A percentile compares a stretch with the other conserved stretches of the same genome.
phyloP scores from a whole-genome alignment of 176 grass and related monocot species.

The Eleusine indica region DNA sequence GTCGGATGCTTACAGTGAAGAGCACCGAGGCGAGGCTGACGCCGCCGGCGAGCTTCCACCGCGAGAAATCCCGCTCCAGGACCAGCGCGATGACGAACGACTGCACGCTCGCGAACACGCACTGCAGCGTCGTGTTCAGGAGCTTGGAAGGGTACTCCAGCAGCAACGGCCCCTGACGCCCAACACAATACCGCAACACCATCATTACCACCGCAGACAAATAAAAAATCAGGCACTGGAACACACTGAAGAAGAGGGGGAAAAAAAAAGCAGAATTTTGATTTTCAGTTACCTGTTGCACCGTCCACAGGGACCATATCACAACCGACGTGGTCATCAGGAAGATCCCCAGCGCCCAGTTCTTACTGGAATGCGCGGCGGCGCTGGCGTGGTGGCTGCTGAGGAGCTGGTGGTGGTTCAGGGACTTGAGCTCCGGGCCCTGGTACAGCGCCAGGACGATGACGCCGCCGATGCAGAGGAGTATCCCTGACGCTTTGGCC shows the following conservation, averaged over 20 bases:
- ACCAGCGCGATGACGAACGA: constrained; percentile 53
- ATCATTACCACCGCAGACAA: not conserved
- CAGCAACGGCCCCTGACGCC: constrained; percentile 52
- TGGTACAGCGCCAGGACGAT: constrained; percentile 68
- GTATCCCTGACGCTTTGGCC: constrained; percentile 48
- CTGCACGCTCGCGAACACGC: constrained; percentile 61
- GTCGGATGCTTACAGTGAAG: constrained; percentile 49
- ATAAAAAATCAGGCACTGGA: not conserved
- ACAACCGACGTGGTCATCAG: constrained; percentile 54
- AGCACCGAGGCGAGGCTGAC: constrained; percentile 52
- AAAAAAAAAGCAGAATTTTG: not conserved
- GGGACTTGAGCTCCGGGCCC: constrained; percentile 59
- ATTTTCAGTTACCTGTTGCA: constrained; percentile 48
- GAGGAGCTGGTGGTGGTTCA: constrained; percentile 58
- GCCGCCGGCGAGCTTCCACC: constrained; percentile 61
- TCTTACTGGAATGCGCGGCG: constrained; percentile 10
- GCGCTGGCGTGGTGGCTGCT: not conserved
- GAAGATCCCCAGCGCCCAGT: constrained; percentile 68
- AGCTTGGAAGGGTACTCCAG: constrained; percentile 71
- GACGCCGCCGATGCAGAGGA: constrained; percentile 67
- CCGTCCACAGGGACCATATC: constrained; percentile 66
- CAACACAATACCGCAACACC: not conserved
- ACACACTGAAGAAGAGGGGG: not conserved
- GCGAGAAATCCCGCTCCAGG: constrained; percentile 68
- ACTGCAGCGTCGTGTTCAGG: constrained; percentile 70